A percentile compares a stretch with the other conserved stretches of the same genome.
Evolutionary conservation across 495 filamentous ascomycete species (phyloP).

Genomic region (Oleoguttula mirabilis): DNA sequence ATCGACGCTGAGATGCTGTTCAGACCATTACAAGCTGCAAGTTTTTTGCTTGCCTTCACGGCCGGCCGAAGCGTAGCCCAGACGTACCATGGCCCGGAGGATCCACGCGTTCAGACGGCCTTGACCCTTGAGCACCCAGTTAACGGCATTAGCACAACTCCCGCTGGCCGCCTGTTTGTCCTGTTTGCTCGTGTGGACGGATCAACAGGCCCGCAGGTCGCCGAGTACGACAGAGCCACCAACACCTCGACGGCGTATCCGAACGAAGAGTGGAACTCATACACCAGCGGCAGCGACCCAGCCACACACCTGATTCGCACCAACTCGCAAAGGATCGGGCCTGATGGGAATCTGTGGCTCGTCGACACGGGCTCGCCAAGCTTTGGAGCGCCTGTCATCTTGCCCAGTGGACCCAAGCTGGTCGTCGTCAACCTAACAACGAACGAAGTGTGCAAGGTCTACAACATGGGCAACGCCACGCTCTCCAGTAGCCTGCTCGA

Average conservation of each 20-base stretch:
- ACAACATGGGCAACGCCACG: constrained; percentile 15
- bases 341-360: constrained; percentile 25
- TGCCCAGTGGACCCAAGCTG: constrained; percentile 22
- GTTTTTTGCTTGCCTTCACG: no score
- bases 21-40: no score
- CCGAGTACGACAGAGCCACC: constrained; percentile 9
- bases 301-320: constrained; percentile 21
- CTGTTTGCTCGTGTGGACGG: constrained; percentile 15
- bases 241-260: constrained; percentile 23
- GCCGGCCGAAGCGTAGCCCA: no score
- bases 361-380: constrained; percentile 23
- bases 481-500: constrained; percentile 16
- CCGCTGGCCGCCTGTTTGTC: constrained; percentile 16
- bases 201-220: constrained; percentile 12
- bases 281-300: constrained; percentile 20
- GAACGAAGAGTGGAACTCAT: constrained; percentile 25
- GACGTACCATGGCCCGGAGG: constrained; percentile 11
- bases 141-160: constrained; percentile 12
- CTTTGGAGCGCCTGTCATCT: constrained; percentile 18
- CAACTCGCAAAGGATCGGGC: constrained; percentile 25
- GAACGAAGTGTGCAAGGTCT: constrained; percentile 11
- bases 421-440: constrained; percentile 22
- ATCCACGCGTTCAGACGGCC: constrained; percentile 9
- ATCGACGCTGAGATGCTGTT: no score
- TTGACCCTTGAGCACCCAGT: constrained; percentile 1